Evolutionary conservation across 257 asterid genomes (phyloP), one percentile per base, ranked within the genome.

Genomic region (Solanum verrucosum): DNA sequence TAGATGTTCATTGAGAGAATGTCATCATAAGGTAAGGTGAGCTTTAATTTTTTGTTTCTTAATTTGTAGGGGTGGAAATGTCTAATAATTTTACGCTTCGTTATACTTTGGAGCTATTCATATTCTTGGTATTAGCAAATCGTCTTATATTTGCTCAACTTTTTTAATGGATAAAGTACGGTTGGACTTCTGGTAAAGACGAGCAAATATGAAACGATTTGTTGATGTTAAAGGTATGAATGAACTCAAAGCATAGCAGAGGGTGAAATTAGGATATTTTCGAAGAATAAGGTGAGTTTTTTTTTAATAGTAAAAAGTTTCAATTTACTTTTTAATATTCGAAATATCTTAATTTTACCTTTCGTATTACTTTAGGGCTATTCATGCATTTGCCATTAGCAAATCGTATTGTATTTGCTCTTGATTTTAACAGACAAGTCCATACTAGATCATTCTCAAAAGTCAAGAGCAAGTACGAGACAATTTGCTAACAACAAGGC

Each of bases 21-120:
- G 99, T 89, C 94, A 90, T 90, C 98, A 90, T 89, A 94, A 94
- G 99, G 98, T 96, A 92, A 96, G 96, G 98, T 96, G 93, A 94
- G 98, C 90, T 20, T 86, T 23, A 25, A 33, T 60, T n/a, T 1
- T 65, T 42, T 52, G 40, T 12, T 70, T 89, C 59, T 42, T 60
- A 63, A 35, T 33, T 71, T 71, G 4, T 71, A 40, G 12, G 3
- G 4, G 21, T 15, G 6, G 20, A 23, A 37, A 23, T 75, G 33
- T 37, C 20, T 5, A 37, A 74, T 35, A 35, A 74, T 34, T 35
- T 20, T 34, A 9, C 14, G 1, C 8, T 84, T n/a, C 23, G 8
- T 49, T 44, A 37, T 31, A 20, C 11, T 42, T 86, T 29, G 27
- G 25, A 40, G 11, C 1, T 2, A 77, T n/a, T 38, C 59, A 38